phyloP scores from a whole-genome alignment of 768 basidiomycete genomes.

The Boletus rufocinnamomeus region DNA sequence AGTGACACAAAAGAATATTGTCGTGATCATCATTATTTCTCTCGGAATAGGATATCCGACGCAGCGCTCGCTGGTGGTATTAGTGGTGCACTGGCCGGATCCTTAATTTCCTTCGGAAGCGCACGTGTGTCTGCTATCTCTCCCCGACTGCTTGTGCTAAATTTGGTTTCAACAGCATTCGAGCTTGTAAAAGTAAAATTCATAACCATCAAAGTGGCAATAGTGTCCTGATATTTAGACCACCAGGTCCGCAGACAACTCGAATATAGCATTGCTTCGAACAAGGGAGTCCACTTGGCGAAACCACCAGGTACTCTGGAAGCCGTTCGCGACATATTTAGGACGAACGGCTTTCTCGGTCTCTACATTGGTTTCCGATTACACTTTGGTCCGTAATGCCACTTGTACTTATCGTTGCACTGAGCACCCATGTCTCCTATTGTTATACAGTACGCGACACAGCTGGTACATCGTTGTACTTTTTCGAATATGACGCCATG shows the following conservation, averaged over 20 bases:
- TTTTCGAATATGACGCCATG: conserved; percentile 92
- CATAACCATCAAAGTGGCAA: neutral
- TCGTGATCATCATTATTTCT: conserved; percentile 57
- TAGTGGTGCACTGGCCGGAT: conserved; percentile 86
- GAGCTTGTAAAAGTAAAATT: conserved; percentile 87
- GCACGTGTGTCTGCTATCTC: conserved; percentile 63
- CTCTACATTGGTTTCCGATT: conserved; percentile 83
- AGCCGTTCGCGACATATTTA: conserved; percentile 80
- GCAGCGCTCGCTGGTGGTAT: conserved; percentile 78
- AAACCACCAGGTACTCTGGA: conserved; percentile 79
- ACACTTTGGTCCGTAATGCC: conserved; percentile 68
- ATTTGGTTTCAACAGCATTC: conserved; percentile 55
- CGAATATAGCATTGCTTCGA: conserved; percentile 88
- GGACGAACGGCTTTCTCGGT: conserved; percentile 59
- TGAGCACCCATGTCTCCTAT: conserved; percentile 10
- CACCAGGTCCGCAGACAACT: conserved; percentile 83
- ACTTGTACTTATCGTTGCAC: neutral
- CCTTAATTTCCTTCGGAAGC: conserved; percentile 85
- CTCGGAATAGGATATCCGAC: conserved; percentile 60
- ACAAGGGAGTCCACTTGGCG: conserved; percentile 64
- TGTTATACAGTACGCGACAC: conserved; percentile 76
- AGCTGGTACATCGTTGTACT: conserved; percentile 86
- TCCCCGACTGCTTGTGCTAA: conserved; percentile 23
- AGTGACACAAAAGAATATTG: conserved; percentile 79
- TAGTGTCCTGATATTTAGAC: conserved; percentile 14